Base-by-base conservation (phyloP, 106 monocot species). In the Xerophyta viscosa region DNA sequence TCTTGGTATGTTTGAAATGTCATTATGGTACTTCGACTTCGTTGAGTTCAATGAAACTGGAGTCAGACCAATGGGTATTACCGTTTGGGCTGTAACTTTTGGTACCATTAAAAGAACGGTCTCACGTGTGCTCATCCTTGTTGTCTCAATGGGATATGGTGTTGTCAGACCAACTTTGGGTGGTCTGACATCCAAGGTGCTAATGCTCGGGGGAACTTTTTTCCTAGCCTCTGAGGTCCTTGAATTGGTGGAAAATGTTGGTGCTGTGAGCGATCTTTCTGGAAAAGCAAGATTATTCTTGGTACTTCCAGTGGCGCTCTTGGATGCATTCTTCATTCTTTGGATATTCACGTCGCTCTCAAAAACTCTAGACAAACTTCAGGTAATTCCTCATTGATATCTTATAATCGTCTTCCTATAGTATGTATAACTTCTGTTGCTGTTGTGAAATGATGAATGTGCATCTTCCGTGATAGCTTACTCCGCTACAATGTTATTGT, bases 291-390 rank as follows among this genome's bases (percentile, higher is more conserved):
- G 83, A 62, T 27, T 94, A 49, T 80, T 94, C 51, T 71, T 94
- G 66, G 75, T 75, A 61, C 71, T 84, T 61, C 93, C 93, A 3
- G 88, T 88, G 36, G 93, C 88, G 15, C 24, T 94, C 31, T 73
- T 94, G 64, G 93, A 94, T 84, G 84, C 88, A 47, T 88, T 88
- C 63, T 94, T 94, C 65, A 83, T 94, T 52, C 60, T 94, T 46
- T 94, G 93, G 93, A 94, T 94, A 48, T 94, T 94, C 50, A 84
- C 71, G 37, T 94, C 88, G 69, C 88, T 94, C 8, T 81, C 84
- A 17, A 88, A 78, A 76, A 94, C 93, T 37, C 46, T 94, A 46
- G 88, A 84, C 27, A 94, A 88, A 66, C 87, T 94, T 28, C 88
- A 94, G 87, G 93, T 94, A 56, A 24, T 25, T 36, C 11, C 33